Base-by-base conservation (phyloP, 768 basidiomycete species). In the Lepiota brunneoincarnata region DNA sequence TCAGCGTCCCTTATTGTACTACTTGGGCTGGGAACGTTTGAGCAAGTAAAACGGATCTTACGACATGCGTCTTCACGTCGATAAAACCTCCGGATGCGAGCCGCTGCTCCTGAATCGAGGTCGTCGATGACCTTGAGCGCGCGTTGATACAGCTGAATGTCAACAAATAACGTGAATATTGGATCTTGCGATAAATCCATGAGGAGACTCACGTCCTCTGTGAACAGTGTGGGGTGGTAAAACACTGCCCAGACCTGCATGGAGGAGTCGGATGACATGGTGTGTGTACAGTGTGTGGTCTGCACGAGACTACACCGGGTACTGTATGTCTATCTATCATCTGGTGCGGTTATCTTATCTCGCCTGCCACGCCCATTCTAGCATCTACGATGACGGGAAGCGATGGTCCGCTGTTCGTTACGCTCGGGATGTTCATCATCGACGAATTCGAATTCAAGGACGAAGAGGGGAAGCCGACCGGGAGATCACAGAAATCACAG, bases 401-500 rank as follows among this genome's bases (percentile, higher is more conserved):
- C 23, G 40, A 35, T 7, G 44, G 36, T 1, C 55, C 63, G 15
- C 58, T 67, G 37, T 85, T 91, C 43, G 82, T 80, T 17, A 83
- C 86, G n/a, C 73, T 93, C 23, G 93, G 93, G 6, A 83, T 93
- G 82, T 95, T 95, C 73, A 94, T 97, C 62, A 80, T 95, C 61
- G 93, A 97, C 67, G 78, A 86, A 57, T 89, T 93, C 61, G 75
- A 78, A 2, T 87, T 83, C 62, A 61, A 71, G 44, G 81, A 87
- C 55, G 76, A 78, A 28, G 64, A 79, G 41, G 88, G 87, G 2
- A 68, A 69, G 2, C 75, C 79, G 1, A 83, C 76, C 20, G 78
- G 71, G 10, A 72, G 68, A 60, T 67, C 68, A 23, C 64, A 76
- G 21, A 68, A 73, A 39, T 69, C 81, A 21, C 81, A 87, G 77